Evolutionary conservation across 768 basidiomycete species (phyloP).

Genomic region (Lanmaoa rubissima): DNA sequence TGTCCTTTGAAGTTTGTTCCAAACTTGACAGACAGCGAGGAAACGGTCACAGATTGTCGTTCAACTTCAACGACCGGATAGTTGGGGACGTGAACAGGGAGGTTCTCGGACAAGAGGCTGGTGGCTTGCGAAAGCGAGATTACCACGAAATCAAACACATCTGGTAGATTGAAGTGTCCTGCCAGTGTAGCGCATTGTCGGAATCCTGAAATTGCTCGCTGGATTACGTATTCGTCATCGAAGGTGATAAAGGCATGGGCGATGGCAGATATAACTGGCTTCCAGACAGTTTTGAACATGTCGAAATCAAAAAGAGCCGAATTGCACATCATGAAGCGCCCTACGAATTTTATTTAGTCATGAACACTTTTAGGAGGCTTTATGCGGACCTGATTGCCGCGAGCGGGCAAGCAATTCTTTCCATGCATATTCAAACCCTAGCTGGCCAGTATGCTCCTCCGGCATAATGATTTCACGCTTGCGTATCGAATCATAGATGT

Average conservation of each 20-base stretch:
- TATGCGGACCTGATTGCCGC: conserved; percentile 64
- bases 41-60: conserved; percentile 85
- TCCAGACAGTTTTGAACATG: conserved; percentile 96
- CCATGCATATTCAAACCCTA: conserved; percentile 99
- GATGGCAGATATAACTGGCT: conserved; percentile 88
- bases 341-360: conserved; percentile 47
- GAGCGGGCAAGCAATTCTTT: conserved; percentile 88
- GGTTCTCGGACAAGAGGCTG: conserved; percentile 72
- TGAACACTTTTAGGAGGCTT: conserved; percentile 4
- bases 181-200: conserved; percentile 94
- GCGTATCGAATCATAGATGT: conserved; percentile 91
- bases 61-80: conserved; percentile 91
- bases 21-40: conserved; percentile 87
- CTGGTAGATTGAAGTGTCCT: conserved; percentile 81
- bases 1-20: conserved; percentile 95
- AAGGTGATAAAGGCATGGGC: conserved; percentile 95
- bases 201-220: conserved; percentile 94
- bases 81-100: conserved; percentile 70
- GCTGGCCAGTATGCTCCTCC: conserved; percentile 93
- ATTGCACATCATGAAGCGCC: conserved; percentile 64
- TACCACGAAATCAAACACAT: conserved; percentile 97
- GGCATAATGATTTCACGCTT: conserved; percentile 96
- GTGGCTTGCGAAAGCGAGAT: conserved; percentile 91
- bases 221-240: conserved; percentile 95
- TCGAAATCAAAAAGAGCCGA: conserved; percentile 79